Evolutionary conservation across 176 grass and related monocot species (phyloP).

Genomic region (Triticum monococcum): DNA sequence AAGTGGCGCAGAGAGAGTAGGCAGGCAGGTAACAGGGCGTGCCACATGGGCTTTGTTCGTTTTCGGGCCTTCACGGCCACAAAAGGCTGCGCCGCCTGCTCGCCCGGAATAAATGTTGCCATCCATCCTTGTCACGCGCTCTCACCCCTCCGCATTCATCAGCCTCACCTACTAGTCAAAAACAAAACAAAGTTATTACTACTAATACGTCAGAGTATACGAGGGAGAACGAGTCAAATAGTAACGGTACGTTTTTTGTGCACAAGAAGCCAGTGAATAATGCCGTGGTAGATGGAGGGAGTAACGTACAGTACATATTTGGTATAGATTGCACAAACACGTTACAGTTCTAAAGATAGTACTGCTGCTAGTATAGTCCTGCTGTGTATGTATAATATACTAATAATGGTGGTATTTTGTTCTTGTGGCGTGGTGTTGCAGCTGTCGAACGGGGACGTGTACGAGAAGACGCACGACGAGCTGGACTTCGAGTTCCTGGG

Average conservation of each 20-base stretch:
- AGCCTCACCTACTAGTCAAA: background rate
- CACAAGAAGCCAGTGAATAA: background rate
- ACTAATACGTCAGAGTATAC: background rate
- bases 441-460: slow-evolving; percentile 84
- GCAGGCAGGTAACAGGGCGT: slow-evolving; percentile 10
- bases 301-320: background rate
- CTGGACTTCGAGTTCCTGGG: slow-evolving; percentile 93
- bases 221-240: background rate
- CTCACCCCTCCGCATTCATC: background rate
- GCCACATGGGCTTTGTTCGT: slow-evolving; percentile 28
- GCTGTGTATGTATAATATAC: background rate
- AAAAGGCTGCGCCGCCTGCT: slow-evolving; percentile 56
- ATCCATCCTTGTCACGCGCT: slow-evolving; percentile 1
- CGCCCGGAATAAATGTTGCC: slow-evolving; percentile 41
- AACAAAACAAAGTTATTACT: background rate
- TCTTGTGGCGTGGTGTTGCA: slow-evolving; percentile 12
- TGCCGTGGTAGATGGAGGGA: background rate
- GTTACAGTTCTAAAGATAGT: background rate
- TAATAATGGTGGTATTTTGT: background rate
- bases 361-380: background rate
- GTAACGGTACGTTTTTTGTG: background rate
- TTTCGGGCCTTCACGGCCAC: slow-evolving; percentile 25
- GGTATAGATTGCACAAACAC: background rate
- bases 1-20: background rate
- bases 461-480: slow-evolving; percentile 90